phyloP scores from a whole-genome alignment of 768 basidiomycete genomes.

The Agrocybe praecox region DNA sequence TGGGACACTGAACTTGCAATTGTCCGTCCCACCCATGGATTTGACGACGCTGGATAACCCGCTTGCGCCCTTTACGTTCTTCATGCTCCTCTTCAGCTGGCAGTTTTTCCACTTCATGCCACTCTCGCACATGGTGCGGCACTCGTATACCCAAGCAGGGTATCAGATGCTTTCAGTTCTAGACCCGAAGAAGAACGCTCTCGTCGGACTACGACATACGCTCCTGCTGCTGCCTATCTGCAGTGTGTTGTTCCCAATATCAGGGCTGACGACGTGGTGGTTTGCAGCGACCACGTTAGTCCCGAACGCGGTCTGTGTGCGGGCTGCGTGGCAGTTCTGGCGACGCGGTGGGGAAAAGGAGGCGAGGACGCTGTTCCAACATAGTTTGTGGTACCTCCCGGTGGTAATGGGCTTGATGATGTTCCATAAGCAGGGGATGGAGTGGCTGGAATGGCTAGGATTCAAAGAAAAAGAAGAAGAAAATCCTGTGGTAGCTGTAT shows the following conservation, averaged over 20 bases:
- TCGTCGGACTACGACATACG: slow-evolving; percentile 85
- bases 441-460: slow-evolving; percentile 71
- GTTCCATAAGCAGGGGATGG: slow-evolving; percentile 87
- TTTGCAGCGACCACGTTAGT: slow-evolving; percentile 79
- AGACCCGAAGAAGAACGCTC: slow-evolving; percentile 75
- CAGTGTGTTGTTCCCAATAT: slow-evolving; percentile 79
- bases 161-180: slow-evolving; percentile 92
- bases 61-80: slow-evolving; percentile 77
- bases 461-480: slow-evolving; percentile 29
- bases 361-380: slow-evolving; percentile 77
- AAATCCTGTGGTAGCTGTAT: background rate
- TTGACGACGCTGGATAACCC: slow-evolving; percentile 72
- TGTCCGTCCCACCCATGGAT: slow-evolving; percentile 33
- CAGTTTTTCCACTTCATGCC: slow-evolving; percentile 99
- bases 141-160: slow-evolving; percentile 89
- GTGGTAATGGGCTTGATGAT: slow-evolving; percentile 91
- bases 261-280: slow-evolving; percentile 90
- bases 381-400: slow-evolving; percentile 89
- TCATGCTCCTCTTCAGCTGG: slow-evolving; percentile 91
- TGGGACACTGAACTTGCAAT: slow-evolving; percentile 14
- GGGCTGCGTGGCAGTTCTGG: slow-evolving; percentile 79
- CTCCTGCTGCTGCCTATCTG: slow-evolving; percentile 77
- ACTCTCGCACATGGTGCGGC: slow-evolving; percentile 84
- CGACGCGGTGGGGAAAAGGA: slow-evolving; percentile 69
- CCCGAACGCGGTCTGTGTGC: slow-evolving; percentile 72